A percentile compares a stretch with the other conserved stretches of the same genome.
These are phyloP conservation scores for Cicer judaicum DNA, from an alignment of 306 rosid genomes.

Conservation along the genomic window DNA sequence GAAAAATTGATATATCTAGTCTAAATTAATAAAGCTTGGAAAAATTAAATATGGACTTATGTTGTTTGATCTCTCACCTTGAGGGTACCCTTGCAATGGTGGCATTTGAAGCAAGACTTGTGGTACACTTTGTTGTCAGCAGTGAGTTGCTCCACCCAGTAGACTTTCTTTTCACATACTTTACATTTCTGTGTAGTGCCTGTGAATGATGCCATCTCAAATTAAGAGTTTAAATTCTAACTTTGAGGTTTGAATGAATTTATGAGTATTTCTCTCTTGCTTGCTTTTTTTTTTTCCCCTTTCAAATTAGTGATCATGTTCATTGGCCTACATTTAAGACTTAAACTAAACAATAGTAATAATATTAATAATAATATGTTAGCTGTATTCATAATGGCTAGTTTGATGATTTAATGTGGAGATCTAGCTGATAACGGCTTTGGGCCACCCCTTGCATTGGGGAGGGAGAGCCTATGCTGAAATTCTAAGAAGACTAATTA, in stretches of 20 bases:
- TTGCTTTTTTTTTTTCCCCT: slow-evolving; percentile 17
- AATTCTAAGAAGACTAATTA: not conserved
- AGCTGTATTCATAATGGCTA: slow-evolving; percentile 48
- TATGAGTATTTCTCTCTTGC: not conserved
- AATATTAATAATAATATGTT: slow-evolving; percentile 16
- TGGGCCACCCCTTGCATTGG: slow-evolving; percentile 23
- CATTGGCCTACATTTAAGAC: slow-evolving; percentile 34
- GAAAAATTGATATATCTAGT: too few species aligned
- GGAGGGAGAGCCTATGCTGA: not conserved
- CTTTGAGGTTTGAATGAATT: slow-evolving; percentile 26
- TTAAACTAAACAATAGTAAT: not conserved
- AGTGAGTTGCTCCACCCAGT: slow-evolving; percentile 84
- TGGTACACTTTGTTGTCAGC: slow-evolving; percentile 88
- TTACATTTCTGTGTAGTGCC: slow-evolving; percentile 96
- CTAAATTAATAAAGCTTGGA: too few species aligned
- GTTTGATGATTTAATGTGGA: slow-evolving; percentile 41
- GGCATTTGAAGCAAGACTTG: slow-evolving; percentile 91
- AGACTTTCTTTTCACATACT: slow-evolving; percentile 91
- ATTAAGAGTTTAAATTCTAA: slow-evolving; percentile 21
- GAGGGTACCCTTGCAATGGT: slow-evolving; percentile 97
- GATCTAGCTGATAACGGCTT: slow-evolving; percentile 34
- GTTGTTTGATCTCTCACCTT: slow-evolving; percentile 53
- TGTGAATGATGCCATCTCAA: slow-evolving; percentile 77
- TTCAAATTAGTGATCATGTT: slow-evolving; percentile 39
- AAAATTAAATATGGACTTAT: not conserved